A percentile compares a stretch with the other conserved stretches of the same genome.
Conservation (phyloP, 2,329 filamentous ascomycete genomes). For the Penicillium sp. region DNA sequence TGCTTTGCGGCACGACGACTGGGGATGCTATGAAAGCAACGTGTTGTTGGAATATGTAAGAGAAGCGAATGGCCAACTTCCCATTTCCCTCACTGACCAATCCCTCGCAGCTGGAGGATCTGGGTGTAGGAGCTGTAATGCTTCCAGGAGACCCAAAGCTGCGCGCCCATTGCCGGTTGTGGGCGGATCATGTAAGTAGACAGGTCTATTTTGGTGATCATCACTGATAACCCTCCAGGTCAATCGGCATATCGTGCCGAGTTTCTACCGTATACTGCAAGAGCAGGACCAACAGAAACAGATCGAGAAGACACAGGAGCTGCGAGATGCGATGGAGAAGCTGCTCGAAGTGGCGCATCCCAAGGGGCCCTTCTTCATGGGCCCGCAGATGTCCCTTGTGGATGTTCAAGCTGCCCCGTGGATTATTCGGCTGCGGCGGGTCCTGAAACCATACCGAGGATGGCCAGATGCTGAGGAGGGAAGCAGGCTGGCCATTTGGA, state of each 20-base stretch:
- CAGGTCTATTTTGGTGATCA: background rate
- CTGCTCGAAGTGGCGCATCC: slow-evolving; percentile 58
- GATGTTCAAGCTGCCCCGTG: slow-evolving; percentile 76
- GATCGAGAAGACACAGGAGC: slow-evolving; percentile 57
- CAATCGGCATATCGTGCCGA: slow-evolving; percentile 72
- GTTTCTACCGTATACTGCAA: slow-evolving; percentile 72
- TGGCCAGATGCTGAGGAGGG: slow-evolving; percentile 66
- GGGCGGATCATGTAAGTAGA: slow-evolving; percentile 70
- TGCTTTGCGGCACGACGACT: slow-evolving; percentile 73
- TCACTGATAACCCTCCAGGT: slow-evolving; percentile 52
- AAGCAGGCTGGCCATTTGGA: slow-evolving; percentile 67
- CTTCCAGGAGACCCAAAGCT: slow-evolving; percentile 63
- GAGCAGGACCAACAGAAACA: slow-evolving; percentile 62
- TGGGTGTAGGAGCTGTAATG: slow-evolving; percentile 60
- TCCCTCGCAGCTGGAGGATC: slow-evolving; percentile 67
- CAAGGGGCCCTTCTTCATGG: slow-evolving; percentile 69
- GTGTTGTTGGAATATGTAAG: slow-evolving; percentile 82
- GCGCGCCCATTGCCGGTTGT: slow-evolving; percentile 73
- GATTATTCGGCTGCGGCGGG: slow-evolving; percentile 65
- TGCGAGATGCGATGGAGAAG: slow-evolving; percentile 66
- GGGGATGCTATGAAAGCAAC: slow-evolving; percentile 78
- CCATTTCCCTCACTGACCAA: slow-evolving; percentile 9
- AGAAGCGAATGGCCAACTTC: slow-evolving; percentile 6
- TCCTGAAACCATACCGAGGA: slow-evolving; percentile 63
- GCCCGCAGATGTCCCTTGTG: slow-evolving; percentile 60